phyloP scores from a whole-genome alignment of 2,329 filamentous ascomycete species.

The Trichophyton verrucosum region DNA sequence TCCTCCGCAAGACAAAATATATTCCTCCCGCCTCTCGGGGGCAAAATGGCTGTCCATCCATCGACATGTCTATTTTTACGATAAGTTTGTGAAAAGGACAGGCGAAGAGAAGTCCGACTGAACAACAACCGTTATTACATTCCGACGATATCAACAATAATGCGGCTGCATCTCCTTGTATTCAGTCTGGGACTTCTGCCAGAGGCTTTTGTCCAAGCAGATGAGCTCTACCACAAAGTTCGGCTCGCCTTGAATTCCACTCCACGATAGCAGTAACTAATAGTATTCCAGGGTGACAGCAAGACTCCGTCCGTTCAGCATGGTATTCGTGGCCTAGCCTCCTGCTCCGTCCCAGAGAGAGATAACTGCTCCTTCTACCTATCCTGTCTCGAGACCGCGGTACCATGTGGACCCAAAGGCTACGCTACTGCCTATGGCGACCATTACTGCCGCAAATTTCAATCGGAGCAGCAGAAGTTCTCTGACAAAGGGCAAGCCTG shows the following conservation, averaged over 20 bases:
- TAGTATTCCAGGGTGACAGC: not conserved
- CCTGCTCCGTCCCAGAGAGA: constrained; percentile 13
- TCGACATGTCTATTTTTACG: too few species aligned
- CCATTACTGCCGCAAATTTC: constrained; percentile 20
- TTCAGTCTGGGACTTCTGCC: not conserved
- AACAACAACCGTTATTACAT: not conserved
- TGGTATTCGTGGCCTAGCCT: not conserved
- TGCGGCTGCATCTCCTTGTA: not conserved
- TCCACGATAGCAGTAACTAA: not conserved
- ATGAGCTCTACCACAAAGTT: not conserved
- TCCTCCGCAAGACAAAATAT: too few species aligned
- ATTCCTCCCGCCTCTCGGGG: too few species aligned
- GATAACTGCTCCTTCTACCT: constrained; percentile 21
- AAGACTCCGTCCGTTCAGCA: not conserved
- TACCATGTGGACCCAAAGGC: constrained; percentile 18
- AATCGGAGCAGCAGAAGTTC: constrained; percentile 10
- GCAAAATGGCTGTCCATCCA: too few species aligned
- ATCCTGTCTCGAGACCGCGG: constrained; percentile 15
- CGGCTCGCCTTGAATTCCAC: not conserved
- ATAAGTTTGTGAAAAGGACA: too few species aligned
- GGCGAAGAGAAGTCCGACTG: not conserved
- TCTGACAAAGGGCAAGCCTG: constrained; percentile 16
- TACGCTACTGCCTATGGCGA: constrained; percentile 22
- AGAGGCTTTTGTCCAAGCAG: not conserved
- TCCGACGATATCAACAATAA: not conserved